Evolutionary conservation across 352 stramenopile genomes (phyloP), one percentile per base, ranked within the genome.

Genomic region (Salisapilia sapeloensis): DNA sequence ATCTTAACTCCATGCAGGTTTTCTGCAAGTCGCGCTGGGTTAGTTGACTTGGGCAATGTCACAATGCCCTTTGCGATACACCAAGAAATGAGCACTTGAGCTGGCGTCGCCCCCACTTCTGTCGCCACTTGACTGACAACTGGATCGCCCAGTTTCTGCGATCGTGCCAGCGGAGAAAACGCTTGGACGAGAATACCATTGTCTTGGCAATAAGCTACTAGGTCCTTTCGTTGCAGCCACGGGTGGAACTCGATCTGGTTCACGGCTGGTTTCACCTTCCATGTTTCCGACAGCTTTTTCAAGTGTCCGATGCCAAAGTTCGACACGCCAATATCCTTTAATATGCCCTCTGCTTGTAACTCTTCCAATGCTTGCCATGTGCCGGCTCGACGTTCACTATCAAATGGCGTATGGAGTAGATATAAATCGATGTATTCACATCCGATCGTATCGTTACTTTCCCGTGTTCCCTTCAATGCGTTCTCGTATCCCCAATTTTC

Each of bases 261-360:
- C 25, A 86, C 67, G 0, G 58, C 59, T 0, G 66, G 65, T 23
- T 63, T 63, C 11, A 66, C 58, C 17, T 51, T 44, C 36, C 40
- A 56, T 9, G 69, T 64, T 38, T 72, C 31, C 33, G 78, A 58
- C 0, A 95, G 48, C 37, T 78, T 77, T 38, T 81, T 44, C n/a
- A 94, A 51, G 47, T 96, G 78, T 13, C 46, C 42, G 18, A 71
- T 42, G 6, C 65, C 54, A 55, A 90, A 93, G 43, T 94, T 96
- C 29, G 61, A 92, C n/a, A 96, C 79, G 24, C 81, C 84, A 36
- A 91, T 85, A 39, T 86, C 69, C 16, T 56, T 48, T 34, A 87
- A 57, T 16, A 83, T 32, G 9, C 81, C 81, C 24, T 64, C 39
- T 0, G 22, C 2, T 29, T 65, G 49, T 25, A 64, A 31, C 29